Evolutionary conservation across 306 rosid species (phyloP).

Genomic region (Gastrolobium bilobum): DNA sequence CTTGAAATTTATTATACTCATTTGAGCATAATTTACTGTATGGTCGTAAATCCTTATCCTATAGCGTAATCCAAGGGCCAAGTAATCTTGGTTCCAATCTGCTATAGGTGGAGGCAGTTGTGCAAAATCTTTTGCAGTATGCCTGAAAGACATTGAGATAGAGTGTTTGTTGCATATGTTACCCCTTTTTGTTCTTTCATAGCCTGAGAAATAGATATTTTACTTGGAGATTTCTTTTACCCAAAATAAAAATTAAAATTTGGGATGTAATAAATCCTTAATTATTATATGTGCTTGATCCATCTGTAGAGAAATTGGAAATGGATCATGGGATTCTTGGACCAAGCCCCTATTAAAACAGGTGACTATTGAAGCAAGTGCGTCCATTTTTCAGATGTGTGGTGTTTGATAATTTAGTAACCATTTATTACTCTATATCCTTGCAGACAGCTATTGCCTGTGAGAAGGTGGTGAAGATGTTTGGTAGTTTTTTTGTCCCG

Average conservation of each 20-base stretch:
- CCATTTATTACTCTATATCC: constrained; percentile 43
- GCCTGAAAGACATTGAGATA: constrained; percentile 19
- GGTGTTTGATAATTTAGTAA: constrained; percentile 34
- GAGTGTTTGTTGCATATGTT: constrained; percentile 6
- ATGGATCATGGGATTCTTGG: constrained; percentile 83
- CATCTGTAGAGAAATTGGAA: constrained; percentile 73
- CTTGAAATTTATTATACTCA: constrained; percentile 19
- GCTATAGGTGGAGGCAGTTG: constrained; percentile 5
- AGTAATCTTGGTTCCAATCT: constrained; percentile 1
- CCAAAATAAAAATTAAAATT: background rate
- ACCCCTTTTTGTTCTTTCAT: constrained; percentile 23
- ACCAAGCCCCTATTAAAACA: constrained; percentile 72
- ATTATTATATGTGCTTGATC: constrained; percentile 41
- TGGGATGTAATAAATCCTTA: constrained; percentile 25
- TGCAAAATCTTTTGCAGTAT: constrained; percentile 33
- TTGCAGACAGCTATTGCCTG: constrained; percentile 79
- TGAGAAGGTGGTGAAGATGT: constrained; percentile 72
- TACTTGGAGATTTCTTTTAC: background rate
- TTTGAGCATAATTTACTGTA: constrained; percentile 16
- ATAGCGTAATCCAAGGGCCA: constrained; percentile 22
- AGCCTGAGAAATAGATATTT: constrained; percentile 7
- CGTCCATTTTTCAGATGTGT: constrained; percentile 39
- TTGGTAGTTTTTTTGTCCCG: constrained; percentile 47
- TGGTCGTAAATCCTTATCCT: constrained; percentile 20
- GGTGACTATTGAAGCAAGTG: constrained; percentile 54